Base-by-base conservation (phyloP, 73 alveolate species). In the Blepharisma japonicum region DNA sequence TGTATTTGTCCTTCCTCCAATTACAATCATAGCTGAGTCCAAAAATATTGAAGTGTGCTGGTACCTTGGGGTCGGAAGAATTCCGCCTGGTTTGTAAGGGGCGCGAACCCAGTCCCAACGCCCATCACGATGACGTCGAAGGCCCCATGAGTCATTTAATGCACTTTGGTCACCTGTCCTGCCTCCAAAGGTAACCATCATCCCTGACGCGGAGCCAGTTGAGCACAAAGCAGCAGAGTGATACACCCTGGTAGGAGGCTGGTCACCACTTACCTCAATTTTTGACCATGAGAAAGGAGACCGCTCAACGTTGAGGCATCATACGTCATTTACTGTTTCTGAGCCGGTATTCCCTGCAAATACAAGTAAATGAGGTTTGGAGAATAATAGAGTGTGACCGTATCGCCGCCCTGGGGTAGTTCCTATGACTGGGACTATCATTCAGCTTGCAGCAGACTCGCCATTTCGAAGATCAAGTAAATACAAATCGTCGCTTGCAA, bases 31-130 rank as follows among this genome's bases (percentile, higher is more conserved):
- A 80, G 89, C 80, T 55, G 95, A 82, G 45, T 97, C 98, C 68
- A 94, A 82, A 66, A 94, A 96, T 39, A 94, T 81, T 77, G 98
- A 90, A n/a, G 97, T 87, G 85, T 96, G 99, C 89, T 96, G 95
- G 55, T 85, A 88, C 83, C 97, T 61, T 1, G 21, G 72, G 6
- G 76, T 47, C 25, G 83, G 83, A 47, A 21, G 7, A 9, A 71
- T 8, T 27, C 39, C 68, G 54, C 55, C 76, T 6, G 67, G 78
- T 39, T 77, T 55, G 11, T 45, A 87, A 14, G 98, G 98, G 55
- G 98, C 99, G 90, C 94, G 95, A 70, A 96, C 98, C 99, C 99
- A 96, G 83, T 96, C 99, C 99, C 99, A 96, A 71, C 98, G 95
- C 14, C 99, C 99, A 83, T 94, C 97, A 66, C 99, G 88, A 77